Conservation (phyloP, 768 basidiomycete genomes). For the Mycena pura region DNA sequence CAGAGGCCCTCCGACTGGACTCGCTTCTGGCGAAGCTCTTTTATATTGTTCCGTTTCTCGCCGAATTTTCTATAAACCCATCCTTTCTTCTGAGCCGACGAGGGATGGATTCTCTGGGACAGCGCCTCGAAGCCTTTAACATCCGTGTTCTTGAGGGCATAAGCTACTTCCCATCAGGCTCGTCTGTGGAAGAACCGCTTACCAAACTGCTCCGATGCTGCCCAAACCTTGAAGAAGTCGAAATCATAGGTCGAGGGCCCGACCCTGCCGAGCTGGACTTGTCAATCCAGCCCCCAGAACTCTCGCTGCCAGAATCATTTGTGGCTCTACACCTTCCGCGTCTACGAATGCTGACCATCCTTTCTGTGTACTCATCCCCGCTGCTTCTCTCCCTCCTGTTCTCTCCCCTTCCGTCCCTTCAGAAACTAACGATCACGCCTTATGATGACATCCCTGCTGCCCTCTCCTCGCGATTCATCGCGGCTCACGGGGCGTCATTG, state of each 20-base stretch:
- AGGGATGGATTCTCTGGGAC: conserved; percentile 56
- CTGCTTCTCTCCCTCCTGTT: conserved; percentile 65
- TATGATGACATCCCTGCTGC: conserved; percentile 72
- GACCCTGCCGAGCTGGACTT: conserved; percentile 58
- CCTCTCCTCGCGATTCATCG: conserved; percentile 63
- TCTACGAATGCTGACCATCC: conserved; percentile 64
- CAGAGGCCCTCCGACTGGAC: conserved; percentile 63
- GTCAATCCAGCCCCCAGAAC: conserved; percentile 32
- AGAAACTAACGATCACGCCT: conserved; percentile 72
- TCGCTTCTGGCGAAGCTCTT: conserved; percentile 68
- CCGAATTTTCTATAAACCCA: conserved; percentile 58
- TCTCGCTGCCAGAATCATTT: conserved; percentile 41
- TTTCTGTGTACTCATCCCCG: conserved; percentile 73
- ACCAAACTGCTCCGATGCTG: conserved; percentile 63
- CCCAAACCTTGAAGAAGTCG: conserved; percentile 65
- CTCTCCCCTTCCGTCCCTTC: conserved; percentile 67
- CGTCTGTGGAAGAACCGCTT: conserved; percentile 59
- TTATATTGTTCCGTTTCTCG: conserved; percentile 70
- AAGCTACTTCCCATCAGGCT: conserved; percentile 49
- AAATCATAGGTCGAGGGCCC: conserved; percentile 65
- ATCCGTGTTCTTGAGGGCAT: conserved; percentile 63
- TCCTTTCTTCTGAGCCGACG: conserved; percentile 67
- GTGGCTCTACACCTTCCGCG: conserved; percentile 59
- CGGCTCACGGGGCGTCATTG: conserved; percentile 61
- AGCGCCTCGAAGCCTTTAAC: conserved; percentile 56